These are phyloP conservation scores for Pseudogymnoascus sp. DNA, from an alignment of 2,329 filamentous ascomycete species.

Conservation along the genomic window DNA sequence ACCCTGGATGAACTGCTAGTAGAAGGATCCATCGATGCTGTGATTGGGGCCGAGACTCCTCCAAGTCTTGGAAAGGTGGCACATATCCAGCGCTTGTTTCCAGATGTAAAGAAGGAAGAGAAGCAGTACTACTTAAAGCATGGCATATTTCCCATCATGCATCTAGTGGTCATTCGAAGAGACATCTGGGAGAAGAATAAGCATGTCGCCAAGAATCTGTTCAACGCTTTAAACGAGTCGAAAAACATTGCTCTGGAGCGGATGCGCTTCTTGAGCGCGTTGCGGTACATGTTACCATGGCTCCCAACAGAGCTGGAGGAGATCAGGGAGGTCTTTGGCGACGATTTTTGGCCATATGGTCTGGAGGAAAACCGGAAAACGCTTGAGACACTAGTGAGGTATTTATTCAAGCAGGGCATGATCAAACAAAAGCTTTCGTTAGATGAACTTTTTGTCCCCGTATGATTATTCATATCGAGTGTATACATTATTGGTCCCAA, in stretches of 20 bases:
- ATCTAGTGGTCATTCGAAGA: conserved; percentile 12
- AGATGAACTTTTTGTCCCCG: conserved; percentile 26
- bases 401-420: conserved; percentile 28
- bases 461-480: not conserved
- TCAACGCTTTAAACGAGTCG: conserved; percentile 28
- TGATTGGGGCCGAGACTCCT: conserved; percentile 30
- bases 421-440: conserved; percentile 23
- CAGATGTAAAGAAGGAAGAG: conserved; percentile 30
- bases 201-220: conserved; percentile 27
- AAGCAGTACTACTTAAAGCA: conserved; percentile 28
- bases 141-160: conserved; percentile 18
- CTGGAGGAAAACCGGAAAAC: conserved; percentile 28
- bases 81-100: conserved; percentile 29
- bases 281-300: conserved; percentile 33
- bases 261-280: conserved; percentile 24
- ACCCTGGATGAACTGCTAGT: conserved; percentile 29
- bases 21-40: conserved; percentile 32
- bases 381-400: conserved; percentile 27
- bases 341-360: conserved; percentile 31
- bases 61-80: conserved; percentile 25
- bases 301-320: conserved; percentile 28
- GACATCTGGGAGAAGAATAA: conserved; percentile 22
- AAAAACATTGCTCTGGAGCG: conserved; percentile 28
- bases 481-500: too few species aligned
- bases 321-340: conserved; percentile 30